A percentile compares a stretch with the other conserved stretches of the same genome.
Conservation (phyloP, 192 early-diverging fungal genomes). For the Mortierella hygrophila region DNA sequence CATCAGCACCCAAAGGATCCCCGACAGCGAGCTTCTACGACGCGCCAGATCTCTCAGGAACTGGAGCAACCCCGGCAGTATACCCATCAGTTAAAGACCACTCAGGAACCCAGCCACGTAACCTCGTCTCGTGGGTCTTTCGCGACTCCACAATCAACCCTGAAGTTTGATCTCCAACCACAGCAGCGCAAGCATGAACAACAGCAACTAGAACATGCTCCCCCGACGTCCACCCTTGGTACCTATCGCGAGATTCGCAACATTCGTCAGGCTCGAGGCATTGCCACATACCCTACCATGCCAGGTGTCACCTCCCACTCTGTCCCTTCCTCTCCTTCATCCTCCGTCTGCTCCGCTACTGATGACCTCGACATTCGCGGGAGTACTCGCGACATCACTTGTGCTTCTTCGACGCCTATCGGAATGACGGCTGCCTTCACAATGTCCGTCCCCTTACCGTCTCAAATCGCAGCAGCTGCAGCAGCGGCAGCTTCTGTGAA, state of each 20-base stretch:
- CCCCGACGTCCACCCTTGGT: neutral
- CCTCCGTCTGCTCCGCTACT: neutral
- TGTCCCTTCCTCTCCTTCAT: neutral
- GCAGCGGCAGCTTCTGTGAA: neutral
- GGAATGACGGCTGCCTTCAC: neutral
- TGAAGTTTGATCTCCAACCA: neutral
- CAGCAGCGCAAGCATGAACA: neutral
- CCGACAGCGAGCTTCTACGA: neutral
- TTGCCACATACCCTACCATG: neutral
- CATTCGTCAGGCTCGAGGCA: neutral
- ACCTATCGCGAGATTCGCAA: constrained; percentile 1
- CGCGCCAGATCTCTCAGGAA: neutral
- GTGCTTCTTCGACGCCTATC: neutral
- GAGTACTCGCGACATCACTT: neutral
- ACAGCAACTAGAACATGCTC: neutral
- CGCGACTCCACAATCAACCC: neutral
- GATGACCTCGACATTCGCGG: neutral
- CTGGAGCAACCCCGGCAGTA: neutral
- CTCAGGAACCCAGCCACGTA: constrained; percentile 15
- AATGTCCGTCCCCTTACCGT: neutral
- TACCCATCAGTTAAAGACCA: neutral
- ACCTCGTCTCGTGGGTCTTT: neutral
- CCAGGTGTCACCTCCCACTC: neutral
- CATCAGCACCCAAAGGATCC: neutral
- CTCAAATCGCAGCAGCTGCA: neutral